Percentiles rank a stretch among this genome's conserved stretches.
Evolutionary conservation across 169 alveolate species (phyloP).

Genomic region (Plasmodium yoelii): DNA sequence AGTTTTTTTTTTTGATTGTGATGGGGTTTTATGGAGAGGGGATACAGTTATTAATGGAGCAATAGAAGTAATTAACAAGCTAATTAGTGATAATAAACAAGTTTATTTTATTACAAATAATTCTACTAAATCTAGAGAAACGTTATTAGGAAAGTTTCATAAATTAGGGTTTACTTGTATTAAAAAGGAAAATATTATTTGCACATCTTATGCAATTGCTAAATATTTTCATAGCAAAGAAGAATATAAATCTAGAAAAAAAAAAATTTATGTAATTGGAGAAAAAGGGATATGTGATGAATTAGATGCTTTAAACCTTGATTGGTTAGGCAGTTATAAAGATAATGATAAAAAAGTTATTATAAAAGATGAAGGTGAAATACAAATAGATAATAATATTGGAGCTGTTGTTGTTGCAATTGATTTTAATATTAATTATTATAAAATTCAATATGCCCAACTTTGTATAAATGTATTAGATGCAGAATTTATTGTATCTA

Average conservation of each 20-base stretch:
- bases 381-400: conserved; percentile 68
- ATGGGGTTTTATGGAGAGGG: conserved; percentile 84
- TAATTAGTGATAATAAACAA: conserved; percentile 42
- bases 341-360: conserved; percentile 70
- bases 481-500: conserved; percentile 80
- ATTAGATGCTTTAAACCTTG: conserved; percentile 24
- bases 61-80: conserved; percentile 80
- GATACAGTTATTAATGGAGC: conserved; percentile 79
- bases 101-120: conserved; percentile 80
- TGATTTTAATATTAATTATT: conserved; percentile 78
- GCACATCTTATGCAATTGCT: conserved; percentile 76
- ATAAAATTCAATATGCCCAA: conserved; percentile 81
- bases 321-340: conserved; percentile 52
- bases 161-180: conserved; percentile 70
- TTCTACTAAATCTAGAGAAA: conserved; percentile 76
- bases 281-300: conserved; percentile 77
- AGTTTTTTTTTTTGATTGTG: conserved; percentile 82
- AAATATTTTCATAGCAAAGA: conserved; percentile 55
- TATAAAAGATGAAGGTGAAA: conserved; percentile 48
- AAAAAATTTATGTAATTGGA: conserved; percentile 79
- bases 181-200: conserved; percentile 64
- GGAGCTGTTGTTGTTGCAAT: conserved; percentile 82
- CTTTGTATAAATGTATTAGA: conserved; percentile 72
- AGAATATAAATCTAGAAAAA: conserved; percentile 38
- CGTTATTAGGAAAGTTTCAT: conserved; percentile 73